Evolutionary conservation across 169 alveolate species (phyloP).

Genomic region (Plasmodium billcollinsi): DNA sequence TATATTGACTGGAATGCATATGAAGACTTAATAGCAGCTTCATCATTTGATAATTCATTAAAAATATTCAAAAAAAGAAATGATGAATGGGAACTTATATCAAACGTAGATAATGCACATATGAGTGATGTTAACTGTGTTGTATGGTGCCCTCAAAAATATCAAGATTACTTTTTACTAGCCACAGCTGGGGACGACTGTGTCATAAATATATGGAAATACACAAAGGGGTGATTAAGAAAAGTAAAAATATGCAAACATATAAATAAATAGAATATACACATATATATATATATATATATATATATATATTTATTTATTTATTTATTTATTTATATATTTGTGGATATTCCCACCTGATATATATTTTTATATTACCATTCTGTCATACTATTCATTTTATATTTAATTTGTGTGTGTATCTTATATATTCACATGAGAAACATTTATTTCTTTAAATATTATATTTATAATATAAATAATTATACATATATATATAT

Average conservation of each 20-base stretch:
- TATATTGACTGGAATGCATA: slow-evolving; percentile 78
- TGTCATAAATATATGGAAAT: slow-evolving; percentile 82
- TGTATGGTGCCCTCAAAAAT: slow-evolving; percentile 79
- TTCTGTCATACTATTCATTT: no score
- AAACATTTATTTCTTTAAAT: no score
- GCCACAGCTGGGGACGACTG: slow-evolving; percentile 87
- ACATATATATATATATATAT: neutral
- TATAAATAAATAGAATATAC: neutral
- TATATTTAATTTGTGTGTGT: no score
- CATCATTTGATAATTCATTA: slow-evolving; percentile 67
- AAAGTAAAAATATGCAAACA: neutral
- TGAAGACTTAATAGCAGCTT: slow-evolving; percentile 56
- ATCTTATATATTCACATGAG: no score
- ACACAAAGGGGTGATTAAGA: slow-evolving; percentile 9
- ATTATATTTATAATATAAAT: no score
- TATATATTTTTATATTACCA: no score
- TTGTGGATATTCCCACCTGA: no score
- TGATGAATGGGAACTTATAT: slow-evolving; percentile 21
- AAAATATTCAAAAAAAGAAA: slow-evolving; percentile 44
- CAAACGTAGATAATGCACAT: slow-evolving; percentile 78
- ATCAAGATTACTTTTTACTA: slow-evolving; percentile 58
- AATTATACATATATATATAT: no score
- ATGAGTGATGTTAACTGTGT: slow-evolving; percentile 84
- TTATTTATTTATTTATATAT: neutral
- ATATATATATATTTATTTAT: neutral